Evolutionary conservation across 768 basidiomycete species (phyloP).

Genomic region (Lepiota venenata): DNA sequence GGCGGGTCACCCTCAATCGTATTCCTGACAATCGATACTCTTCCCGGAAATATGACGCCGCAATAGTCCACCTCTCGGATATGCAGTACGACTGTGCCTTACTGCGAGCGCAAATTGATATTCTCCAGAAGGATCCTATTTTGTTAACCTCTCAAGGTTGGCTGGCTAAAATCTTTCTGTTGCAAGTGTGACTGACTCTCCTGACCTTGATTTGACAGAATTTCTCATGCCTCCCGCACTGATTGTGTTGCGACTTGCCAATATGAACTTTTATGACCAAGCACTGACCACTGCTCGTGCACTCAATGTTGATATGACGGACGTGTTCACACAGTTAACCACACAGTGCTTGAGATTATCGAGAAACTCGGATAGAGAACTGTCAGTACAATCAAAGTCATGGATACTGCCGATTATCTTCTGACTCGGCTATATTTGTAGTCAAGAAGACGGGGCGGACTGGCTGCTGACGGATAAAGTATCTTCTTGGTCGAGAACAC

Average conservation of each 20-base stretch:
- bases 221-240: constrained; percentile 54
- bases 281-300: constrained; percentile 76
- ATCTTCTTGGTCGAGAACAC: constrained; percentile 79
- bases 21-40: constrained; percentile 76
- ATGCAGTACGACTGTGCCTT: constrained; percentile 77
- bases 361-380: constrained; percentile 51
- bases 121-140: constrained; percentile 64
- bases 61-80: constrained; percentile 78
- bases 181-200: neutral
- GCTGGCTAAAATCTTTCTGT: constrained; percentile 25
- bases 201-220: constrained; percentile 30
- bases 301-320: constrained; percentile 83
- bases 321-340: constrained; percentile 76
- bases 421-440: constrained; percentile 21
- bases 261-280: constrained; percentile 72
- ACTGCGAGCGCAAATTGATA: constrained; percentile 73
- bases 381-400: constrained; percentile 38
- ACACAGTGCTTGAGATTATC: constrained; percentile 76
- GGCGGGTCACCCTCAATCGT: constrained; percentile 65
- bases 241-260: constrained; percentile 75
- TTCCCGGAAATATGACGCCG: constrained; percentile 60
- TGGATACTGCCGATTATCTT: constrained; percentile 15
- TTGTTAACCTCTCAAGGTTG: constrained; percentile 64
- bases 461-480: constrained; percentile 86
- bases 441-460: constrained; percentile 67